Evolutionary conservation across 345 rosid species (phyloP), one percentile per base, ranked within the genome.

Genomic region (Rhodomyrtus tomentosa): DNA sequence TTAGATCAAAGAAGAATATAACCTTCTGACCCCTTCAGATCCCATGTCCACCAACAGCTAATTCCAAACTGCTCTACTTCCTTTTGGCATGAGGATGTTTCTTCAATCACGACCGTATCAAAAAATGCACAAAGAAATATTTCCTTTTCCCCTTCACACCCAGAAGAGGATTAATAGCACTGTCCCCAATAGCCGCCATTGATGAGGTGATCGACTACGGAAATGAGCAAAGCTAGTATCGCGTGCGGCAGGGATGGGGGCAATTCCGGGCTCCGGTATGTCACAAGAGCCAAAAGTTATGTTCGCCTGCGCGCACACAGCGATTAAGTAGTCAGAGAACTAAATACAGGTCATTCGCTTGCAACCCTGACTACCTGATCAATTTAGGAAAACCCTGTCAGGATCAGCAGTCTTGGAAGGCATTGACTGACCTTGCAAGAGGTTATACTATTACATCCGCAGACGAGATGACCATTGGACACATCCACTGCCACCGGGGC

Each of bases 401-500:
- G n/a, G 48, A n/a, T 40, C 25, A 22, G 29, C 22, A 10, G 40
- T 68, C 55, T n/a, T 22, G 50, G 36, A 42, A 38, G 29, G 49
- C 32, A 29, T 16, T 3, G 50, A 51, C 86, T 13, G 68, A 95
- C 99, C 93, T 87, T 93, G 94, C 98, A 97, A 59, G 85, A 62
- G 55, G 92, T 90, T 50, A 98, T 88, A 82, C 89, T 91, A 24
- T 84, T 88, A 62, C 98, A 96, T 40, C 99, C 98, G 25, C 99
- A 96, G 3, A 94, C 76, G 27, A 92, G 91, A 79, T 91, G 95
- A 59, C 99, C 99, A 10, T 96, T 97, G n/a, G 89, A 90, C 80
- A 85, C 76, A 88, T 96, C 98, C 6, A 91, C 84, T 7, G 96
- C 97, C 87, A 88, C 90, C 3, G 93, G 92, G n/a, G 96, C 96